Conservation (phyloP, 148 eudicot species). For the Polygonum aviculare region DNA sequence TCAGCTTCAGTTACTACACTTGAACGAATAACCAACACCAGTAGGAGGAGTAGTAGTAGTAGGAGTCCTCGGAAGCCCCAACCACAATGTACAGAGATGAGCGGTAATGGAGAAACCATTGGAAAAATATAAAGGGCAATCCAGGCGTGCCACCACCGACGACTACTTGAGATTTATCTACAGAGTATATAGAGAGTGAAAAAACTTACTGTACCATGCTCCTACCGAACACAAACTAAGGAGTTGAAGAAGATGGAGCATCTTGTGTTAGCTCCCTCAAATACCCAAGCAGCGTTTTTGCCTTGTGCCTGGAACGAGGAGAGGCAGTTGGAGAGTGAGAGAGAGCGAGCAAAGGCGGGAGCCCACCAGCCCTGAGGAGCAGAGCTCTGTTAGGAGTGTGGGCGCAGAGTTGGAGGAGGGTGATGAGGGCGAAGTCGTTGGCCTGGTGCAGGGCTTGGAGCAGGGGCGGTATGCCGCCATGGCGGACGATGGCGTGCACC, state of each 20-base stretch:
- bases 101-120: slow-evolving; percentile 6
- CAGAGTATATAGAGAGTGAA: background rate
- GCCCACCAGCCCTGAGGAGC: slow-evolving; percentile 77
- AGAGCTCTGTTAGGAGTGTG: slow-evolving; percentile 54
- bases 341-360: slow-evolving; percentile 78
- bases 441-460: too few relatives aligned
- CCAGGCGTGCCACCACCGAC: background rate
- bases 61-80: background rate
- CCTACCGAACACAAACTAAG: slow-evolving; percentile 11
- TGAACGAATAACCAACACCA: background rate
- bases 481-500: slow-evolving; percentile 49
- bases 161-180: background rate
- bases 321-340: slow-evolving; percentile 51
- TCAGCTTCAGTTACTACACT: slow-evolving; percentile 1
- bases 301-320: slow-evolving; percentile 79
- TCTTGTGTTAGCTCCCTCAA: slow-evolving; percentile 83
- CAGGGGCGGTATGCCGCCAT: slow-evolving; percentile 67
- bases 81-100: slow-evolving; percentile 6
- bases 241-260: slow-evolving; percentile 55
- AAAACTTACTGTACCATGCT: background rate
- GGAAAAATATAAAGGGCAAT: background rate
- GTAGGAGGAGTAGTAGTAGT: background rate
- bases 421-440: slow-evolving; percentile 81
- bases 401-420: slow-evolving; percentile 55
- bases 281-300: slow-evolving; percentile 67